Evolutionary conservation across 2,329 filamentous ascomycete species (phyloP), one percentile per base, ranked within the genome.

Genomic region (Acrocalymma vagum): DNA sequence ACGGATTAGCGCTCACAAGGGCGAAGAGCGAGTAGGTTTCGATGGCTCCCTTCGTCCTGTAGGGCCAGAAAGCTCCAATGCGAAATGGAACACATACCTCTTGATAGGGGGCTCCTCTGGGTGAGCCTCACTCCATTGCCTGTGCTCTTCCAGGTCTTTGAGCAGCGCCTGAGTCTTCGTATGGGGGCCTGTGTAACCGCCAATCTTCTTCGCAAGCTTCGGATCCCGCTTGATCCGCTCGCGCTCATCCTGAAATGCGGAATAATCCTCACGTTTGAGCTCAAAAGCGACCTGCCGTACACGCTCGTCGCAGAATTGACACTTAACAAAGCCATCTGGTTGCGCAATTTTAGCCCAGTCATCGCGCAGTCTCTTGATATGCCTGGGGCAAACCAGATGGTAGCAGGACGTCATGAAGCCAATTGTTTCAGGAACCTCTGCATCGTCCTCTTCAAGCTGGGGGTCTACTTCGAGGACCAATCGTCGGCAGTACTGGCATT

Each of bases 101-200:
- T 96, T 97, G 71, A 90, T 87, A 0, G 92, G 92, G 1, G 83
- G 81, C 60, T 92, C 83, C 9, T 81, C 72, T 0, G 84, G 82
- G 8, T 82, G 75, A 0, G 72, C 73, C 24, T 80, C 78, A 45
- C 84, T 89, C 62, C 86, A 82, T 1, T 76, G 75, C 42, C 84
- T 82, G 35, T 84, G 83, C 34, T 78, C 75, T 1, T 87, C 69
- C 6, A 99, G 80, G 48, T 90, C 85, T n/a, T 85, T 76, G 0
- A 99, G 63, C 2, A 99, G 76, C 2, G 89, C 90, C 42, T 81
- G 84, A 1, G 94, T 96, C 74, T 99, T 99, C 5, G 92, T 95
- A 61, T 95, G 91, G 0, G 93, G 93, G 0, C 92, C 92, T 28
- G 80, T 79, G 64, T 97, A 99, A 28, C 77, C 82, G 16, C 82